Evolutionary conservation across 768 basidiomycete genomes (phyloP).

Genomic region (Naganishia vishniacii): DNA sequence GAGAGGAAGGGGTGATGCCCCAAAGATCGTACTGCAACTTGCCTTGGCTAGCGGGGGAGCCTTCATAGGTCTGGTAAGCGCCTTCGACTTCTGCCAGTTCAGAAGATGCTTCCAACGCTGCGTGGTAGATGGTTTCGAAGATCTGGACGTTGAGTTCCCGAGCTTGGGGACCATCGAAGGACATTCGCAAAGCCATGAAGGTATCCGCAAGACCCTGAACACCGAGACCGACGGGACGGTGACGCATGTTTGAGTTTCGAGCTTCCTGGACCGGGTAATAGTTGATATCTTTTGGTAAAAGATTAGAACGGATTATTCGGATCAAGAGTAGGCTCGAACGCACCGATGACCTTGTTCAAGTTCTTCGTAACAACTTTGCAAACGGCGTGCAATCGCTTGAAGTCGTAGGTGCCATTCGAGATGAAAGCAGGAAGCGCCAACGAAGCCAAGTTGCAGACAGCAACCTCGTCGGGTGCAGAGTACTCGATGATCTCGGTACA

Average conservation of each 20-base stretch:
- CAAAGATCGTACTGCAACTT: conserved; percentile 91
- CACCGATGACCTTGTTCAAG: conserved; percentile 83
- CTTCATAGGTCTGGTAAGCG: conserved; percentile 80
- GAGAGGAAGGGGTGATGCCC: conserved; percentile 76
- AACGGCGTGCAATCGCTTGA: conserved; percentile 89
- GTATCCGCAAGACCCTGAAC: conserved; percentile 96
- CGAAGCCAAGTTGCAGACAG: conserved; percentile 97
- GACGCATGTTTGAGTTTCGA: conserved; percentile 86
- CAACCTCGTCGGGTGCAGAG: conserved; percentile 91
- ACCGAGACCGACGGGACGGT: conserved; percentile 94
- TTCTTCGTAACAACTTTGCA: conserved; percentile 87
- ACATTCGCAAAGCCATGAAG: conserved; percentile 94
- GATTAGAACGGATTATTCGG: conserved; percentile 33
- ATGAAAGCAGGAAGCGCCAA: conserved; percentile 91
- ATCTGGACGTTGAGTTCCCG: conserved; percentile 86
- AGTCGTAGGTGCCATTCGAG: conserved; percentile 75
- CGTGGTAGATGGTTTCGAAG: conserved; percentile 99
- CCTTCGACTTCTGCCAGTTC: conserved; percentile 77
- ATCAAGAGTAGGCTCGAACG: neutral
- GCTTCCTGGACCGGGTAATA: conserved; percentile 93
- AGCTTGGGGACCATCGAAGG: conserved; percentile 85
- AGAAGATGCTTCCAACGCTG: conserved; percentile 78
- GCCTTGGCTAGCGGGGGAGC: conserved; percentile 82
- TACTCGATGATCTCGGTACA: conserved; percentile 99
- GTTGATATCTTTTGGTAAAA: conserved; percentile 55